These are phyloP conservation scores for Ilex asprella DNA, from an alignment of 257 asterid species.

Conservation along the genomic window DNA sequence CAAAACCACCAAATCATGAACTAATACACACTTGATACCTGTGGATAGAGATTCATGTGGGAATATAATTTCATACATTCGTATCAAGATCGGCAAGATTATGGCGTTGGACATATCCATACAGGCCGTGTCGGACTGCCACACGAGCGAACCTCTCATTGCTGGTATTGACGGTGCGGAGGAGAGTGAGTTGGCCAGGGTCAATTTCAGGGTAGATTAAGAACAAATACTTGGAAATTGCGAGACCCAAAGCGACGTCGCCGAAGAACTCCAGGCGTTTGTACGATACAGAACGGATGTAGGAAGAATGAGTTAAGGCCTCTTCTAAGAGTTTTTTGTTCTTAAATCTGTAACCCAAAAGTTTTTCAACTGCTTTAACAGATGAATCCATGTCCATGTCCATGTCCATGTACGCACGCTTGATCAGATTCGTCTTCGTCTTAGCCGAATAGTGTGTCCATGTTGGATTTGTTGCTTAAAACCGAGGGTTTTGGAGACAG, in stretches of 20 bases:
- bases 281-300: slow-evolving; percentile 46
- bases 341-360: slow-evolving; percentile 39
- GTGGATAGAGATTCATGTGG: too few species aligned
- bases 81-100: slow-evolving; percentile 39
- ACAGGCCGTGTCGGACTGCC: slow-evolving; percentile 52
- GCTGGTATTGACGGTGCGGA: slow-evolving; percentile 70
- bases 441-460: too few species aligned
- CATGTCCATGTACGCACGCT: too few species aligned
- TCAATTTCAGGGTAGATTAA: slow-evolving; percentile 44
- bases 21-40: background rate
- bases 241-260: slow-evolving; percentile 59
- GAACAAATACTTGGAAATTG: slow-evolving; percentile 41
- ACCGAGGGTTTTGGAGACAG: too few species aligned
- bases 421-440: too few species aligned
- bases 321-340: slow-evolving; percentile 53
- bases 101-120: slow-evolving; percentile 50
- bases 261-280: slow-evolving; percentile 90
- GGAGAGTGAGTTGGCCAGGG: slow-evolving; percentile 60
- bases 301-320: slow-evolving; percentile 77
- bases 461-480: too few species aligned
- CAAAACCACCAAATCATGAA: background rate
- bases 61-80: slow-evolving; percentile 36
- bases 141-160: slow-evolving; percentile 87
- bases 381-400: slow-evolving; percentile 36
- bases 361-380: slow-evolving; percentile 41